Evolutionary conservation across 2,329 filamentous ascomycete genomes (phyloP).

Genomic region (Aspergillus pseudoglaucus): DNA sequence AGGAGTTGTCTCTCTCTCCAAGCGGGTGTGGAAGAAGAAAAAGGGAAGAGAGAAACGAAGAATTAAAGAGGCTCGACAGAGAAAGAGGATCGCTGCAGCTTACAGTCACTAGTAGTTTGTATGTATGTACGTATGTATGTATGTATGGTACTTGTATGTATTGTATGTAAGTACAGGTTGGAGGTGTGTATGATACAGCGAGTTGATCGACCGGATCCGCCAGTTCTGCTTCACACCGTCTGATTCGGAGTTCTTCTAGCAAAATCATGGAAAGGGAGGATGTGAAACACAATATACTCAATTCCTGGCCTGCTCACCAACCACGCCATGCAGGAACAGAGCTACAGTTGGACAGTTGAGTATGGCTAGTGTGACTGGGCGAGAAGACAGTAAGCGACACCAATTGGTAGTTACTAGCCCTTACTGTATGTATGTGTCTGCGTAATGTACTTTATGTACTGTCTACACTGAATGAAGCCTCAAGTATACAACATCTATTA

Average conservation of each 20-base stretch:
- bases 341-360: not conserved
- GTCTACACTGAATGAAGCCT: not conserved
- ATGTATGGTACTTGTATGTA: not conserved
- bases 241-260: too few relatives aligned
- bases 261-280: too few relatives aligned
- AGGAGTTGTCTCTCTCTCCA: constrained; percentile 36
- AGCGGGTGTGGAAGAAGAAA: constrained; percentile 34
- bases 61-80: constrained; percentile 8
- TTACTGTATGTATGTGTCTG: not conserved
- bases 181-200: not conserved
- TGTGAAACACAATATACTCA: not conserved
- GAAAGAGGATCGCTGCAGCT: constrained; percentile 21
- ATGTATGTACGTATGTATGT: not conserved
- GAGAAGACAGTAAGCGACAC: not conserved
- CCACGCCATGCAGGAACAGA: not conserved
- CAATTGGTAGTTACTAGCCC: not conserved
- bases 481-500: not conserved
- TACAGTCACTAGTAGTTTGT: constrained; percentile 3
- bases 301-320: not conserved
- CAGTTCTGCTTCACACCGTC: not conserved
- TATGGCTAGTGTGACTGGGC: not conserved
- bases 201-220: not conserved
- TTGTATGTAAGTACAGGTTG: not conserved
- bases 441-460: not conserved
- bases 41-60: constrained; percentile 17